A percentile compares a stretch with the other conserved stretches of the same genome.
These are phyloP conservation scores for Ustilago bromivora DNA, from an alignment of 1,284 basidiomycete genomes.

Conservation along the genomic window DNA sequence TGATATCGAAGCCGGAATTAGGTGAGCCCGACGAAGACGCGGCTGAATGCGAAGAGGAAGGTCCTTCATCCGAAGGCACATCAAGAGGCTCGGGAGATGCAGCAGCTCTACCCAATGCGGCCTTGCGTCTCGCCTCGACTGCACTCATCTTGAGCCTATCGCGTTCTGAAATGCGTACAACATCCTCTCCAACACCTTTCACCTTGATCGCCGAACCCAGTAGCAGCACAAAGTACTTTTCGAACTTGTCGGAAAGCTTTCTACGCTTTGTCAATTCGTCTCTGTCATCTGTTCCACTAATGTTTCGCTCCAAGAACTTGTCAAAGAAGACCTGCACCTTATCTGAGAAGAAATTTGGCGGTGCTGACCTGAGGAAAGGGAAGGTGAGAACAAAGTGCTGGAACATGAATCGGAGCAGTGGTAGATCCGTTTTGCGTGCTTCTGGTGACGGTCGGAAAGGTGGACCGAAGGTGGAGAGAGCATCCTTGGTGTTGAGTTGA, in stretches of 20 bases:
- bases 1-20: constrained; percentile 55
- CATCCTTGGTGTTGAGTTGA: constrained; percentile 58
- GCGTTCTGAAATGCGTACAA: constrained; percentile 60
- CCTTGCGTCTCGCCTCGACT: constrained; percentile 56
- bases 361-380: constrained; percentile 65
- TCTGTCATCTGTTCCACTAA: constrained; percentile 58
- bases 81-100: constrained; percentile 12
- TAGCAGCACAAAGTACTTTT: constrained; percentile 59
- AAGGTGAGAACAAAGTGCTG: constrained; percentile 69
- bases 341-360: constrained; percentile 67
- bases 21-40: background rate
- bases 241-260: constrained; percentile 50
- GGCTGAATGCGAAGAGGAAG: constrained; percentile 1
- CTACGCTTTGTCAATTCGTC: constrained; percentile 58
- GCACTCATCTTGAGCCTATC: constrained; percentile 57
- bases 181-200: constrained; percentile 57
- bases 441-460: constrained; percentile 60
- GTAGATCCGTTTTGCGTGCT: constrained; percentile 54
- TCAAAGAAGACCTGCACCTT: constrained; percentile 68
- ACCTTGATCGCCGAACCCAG: constrained; percentile 62
- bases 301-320: constrained; percentile 63
- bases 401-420: constrained; percentile 66
- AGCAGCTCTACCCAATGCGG: constrained; percentile 42
- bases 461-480: constrained; percentile 66
- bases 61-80: constrained; percentile 1